phyloP scores from a whole-genome alignment of 2,329 filamentous ascomycete genomes.

The Beauveria medogensis region DNA sequence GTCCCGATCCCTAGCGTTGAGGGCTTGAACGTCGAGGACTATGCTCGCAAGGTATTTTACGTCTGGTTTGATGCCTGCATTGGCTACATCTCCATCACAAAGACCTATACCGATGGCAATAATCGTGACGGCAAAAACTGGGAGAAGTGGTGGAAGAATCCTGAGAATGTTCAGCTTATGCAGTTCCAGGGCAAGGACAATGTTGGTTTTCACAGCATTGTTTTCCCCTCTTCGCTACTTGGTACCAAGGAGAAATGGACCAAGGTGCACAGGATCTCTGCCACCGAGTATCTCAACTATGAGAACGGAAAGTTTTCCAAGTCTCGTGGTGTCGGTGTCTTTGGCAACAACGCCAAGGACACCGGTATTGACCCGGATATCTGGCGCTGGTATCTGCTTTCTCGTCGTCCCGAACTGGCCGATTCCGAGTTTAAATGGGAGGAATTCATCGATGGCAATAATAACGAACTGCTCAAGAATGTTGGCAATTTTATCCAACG shows the following conservation, averaged over 20 bases:
- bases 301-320: constrained; percentile 90
- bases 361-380: constrained; percentile 79
- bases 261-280: constrained; percentile 78
- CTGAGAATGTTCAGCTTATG: constrained; percentile 78
- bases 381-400: constrained; percentile 89
- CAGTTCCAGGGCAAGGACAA: constrained; percentile 85
- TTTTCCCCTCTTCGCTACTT: constrained; percentile 82
- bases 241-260: constrained; percentile 84
- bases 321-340: constrained; percentile 81
- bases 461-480: constrained; percentile 76
- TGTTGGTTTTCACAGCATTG: constrained; percentile 68
- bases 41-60: constrained; percentile 68
- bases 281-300: constrained; percentile 81
- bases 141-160: constrained; percentile 92
- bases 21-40: constrained; percentile 45
- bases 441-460: constrained; percentile 75
- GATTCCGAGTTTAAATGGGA: constrained; percentile 89
- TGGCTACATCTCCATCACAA: constrained; percentile 91
- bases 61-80: constrained; percentile 93
- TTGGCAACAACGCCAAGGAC: constrained; percentile 80
- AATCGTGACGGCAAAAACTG: constrained; percentile 53
- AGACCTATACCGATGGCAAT: constrained; percentile 63
- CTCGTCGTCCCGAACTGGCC: constrained; percentile 73
- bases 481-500: constrained; percentile 69
- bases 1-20: constrained; percentile 45